Evolutionary conservation across 164 flowering plant genomes (phyloP).

Genomic region (Nelumbo lutea): DNA sequence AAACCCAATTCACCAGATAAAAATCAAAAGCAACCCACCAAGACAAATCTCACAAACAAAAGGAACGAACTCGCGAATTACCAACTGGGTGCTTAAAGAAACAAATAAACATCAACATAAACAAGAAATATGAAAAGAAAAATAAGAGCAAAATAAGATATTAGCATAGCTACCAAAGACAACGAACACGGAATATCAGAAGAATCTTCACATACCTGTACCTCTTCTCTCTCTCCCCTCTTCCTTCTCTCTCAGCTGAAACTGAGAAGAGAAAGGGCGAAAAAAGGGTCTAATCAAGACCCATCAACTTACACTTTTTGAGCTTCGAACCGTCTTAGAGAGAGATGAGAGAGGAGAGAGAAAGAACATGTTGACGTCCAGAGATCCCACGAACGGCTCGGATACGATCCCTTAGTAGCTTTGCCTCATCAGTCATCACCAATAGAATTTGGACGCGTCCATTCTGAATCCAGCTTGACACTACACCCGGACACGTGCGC

Average conservation of each 20-base stretch:
- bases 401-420: not conserved
- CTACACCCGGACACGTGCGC: too few species aligned
- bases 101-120: not conserved
- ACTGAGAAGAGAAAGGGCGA: not conserved
- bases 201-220: constrained; percentile 1
- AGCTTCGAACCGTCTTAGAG: not conserved
- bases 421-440: not conserved
- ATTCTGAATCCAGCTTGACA: not conserved
- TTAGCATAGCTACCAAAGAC: not conserved
- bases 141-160: not conserved
- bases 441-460: not conserved
- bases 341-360: not conserved
- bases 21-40: not conserved
- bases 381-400: not conserved
- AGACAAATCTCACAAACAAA: not conserved
- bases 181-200: not conserved
- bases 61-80: not conserved
- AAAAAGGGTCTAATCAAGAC: not conserved
- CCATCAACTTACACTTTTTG: not conserved
- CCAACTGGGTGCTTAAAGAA: not conserved
- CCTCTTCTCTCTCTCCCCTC: not conserved
- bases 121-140: not conserved
- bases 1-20: not conserved
- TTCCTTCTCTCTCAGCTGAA: not conserved
- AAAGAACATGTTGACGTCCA: not conserved